Evolutionary conservation across 306 rosid species (phyloP), one percentile per base, ranked within the genome.

Genomic region (Carpinus fangiana): DNA sequence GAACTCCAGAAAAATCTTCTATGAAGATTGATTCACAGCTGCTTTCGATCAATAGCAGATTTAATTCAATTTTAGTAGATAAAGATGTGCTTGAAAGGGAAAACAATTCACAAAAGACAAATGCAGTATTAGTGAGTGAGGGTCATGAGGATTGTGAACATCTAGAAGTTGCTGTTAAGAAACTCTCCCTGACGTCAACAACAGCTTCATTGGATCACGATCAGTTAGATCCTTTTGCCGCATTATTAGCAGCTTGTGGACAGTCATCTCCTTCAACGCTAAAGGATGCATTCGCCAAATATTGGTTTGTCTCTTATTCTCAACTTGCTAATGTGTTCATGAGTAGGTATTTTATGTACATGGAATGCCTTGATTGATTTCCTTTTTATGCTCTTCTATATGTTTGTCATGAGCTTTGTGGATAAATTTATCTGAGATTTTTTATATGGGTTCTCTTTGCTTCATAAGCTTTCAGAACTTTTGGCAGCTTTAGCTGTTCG

Each of bases 221-320:
- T 64, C 83, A 83, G 12, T 78, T 73, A 55, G 87, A 84, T 80
- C 93, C 89, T 50, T 86, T 92, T 84, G 41, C 80, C 70, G 87
- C 91, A 70, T 74, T 95, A 38, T 93, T 95, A 74, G 85, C 82
- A 38, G 90, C 85, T 72, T 92, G 98, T 85, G 98, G 89, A 76
- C 98, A 95, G 91, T 85, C 90, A 54, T 83, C 73, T 59, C 98
- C 98, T 43, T 85, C 88, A 23, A 64, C 38, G 74, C 80, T 92
- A 20, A 81, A 82, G 61, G 93, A 91, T 51, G 83, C 83, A 31
- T 83, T 95, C 80, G 92, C 91, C 60, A 78, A 87, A 61, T 89
- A 86, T 76, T 90, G 91, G 92, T 85, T 65, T 14, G 92, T 83
- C 79, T 26, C 83, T 80, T 82, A 47, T 76, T 78, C 80, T 78